Base-by-base conservation (phyloP, 73 alveolate species). In the Strombidium stylifer region DNA sequence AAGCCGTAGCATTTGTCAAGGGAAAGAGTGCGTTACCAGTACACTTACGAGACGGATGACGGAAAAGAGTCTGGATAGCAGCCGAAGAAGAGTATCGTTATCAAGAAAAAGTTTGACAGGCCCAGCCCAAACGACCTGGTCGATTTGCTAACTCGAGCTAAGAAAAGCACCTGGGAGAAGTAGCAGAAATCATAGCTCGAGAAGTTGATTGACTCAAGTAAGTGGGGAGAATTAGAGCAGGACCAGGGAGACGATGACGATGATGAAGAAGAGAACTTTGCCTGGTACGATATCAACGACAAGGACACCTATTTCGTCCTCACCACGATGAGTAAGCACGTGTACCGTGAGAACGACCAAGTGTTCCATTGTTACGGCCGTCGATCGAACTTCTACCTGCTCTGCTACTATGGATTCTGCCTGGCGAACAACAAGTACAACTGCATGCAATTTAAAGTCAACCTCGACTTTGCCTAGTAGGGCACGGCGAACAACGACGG, bases 361-460 rank as follows among this genome's bases (percentile, higher is more conserved):
- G 45, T 81, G 26, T 68, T 58, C 54, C 81, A 81, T 36, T 81
- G 83, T 45, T 81, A 81, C 44, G 91, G 91, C 3, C 18, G 86
- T 3, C 58, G 91, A 39, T 60, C 91, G 0, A 81, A 81, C 30
- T 41, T 76, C 16, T 71, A 60, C 51, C 39, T 81, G 18, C 18
- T 81, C 19, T 47, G 56, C 12, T 41, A 72, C 68, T 78, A 78
- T 27, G 90, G 90, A 0, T 78, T 78, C 57, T 53, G 76, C 25
- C 69, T 55, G 24, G 46, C 41, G 14, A 62, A 70, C 20, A 78
- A 78, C 31, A 51, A 78, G 24, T 78, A 78, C 67, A 72, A 78
- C 37, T 78, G 82, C 7, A 67, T 65, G 0, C 32, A 71, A n/a
- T 75, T 75, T 55, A 55, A 73, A 23, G 80, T 67, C 19, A 52